Evolutionary conservation across 805 yeast genomes (phyloP), one percentile per base, ranked within the genome.

Genomic region (Starmerella potacharoeniae): DNA sequence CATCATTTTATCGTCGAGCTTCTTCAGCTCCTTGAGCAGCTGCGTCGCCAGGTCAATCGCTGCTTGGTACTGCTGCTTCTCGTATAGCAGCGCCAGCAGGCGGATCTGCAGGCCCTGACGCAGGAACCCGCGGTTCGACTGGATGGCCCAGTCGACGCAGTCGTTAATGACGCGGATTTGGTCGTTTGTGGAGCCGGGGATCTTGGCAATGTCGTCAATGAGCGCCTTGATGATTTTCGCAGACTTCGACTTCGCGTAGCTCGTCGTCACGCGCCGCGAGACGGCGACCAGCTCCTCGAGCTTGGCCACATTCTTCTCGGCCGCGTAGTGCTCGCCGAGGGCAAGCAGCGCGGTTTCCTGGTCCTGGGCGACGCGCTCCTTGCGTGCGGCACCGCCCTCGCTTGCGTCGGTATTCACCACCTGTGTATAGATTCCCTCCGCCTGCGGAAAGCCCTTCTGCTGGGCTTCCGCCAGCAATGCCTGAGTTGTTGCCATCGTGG

Each of bases 1-100:
- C 35, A 96, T 87, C 52, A 93, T 83, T 70, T 93, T 93, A 71
- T 93, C 99, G 69, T 93, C 99, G 61, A 93, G 76, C 67, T 87
- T 85, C 72, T 91, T 93, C 69, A 91, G 87, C 69, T 93, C 97
- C 60, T 77, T 76, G 62, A 91, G 75, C 62, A 93, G 76, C 14
- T 76, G 76, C 58, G 82, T 80, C 59, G 90, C 85, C 58, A 89
- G 78, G 50, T 78, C 75, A 49, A 93, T 73, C 4, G 96, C 83
- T 48, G 81, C 85, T 59, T 80, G 80, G 70, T 80, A 86, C 28
- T 74, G 72, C 55, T 76, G 75, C 66, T 82, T 83, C 56, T 80
- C 77, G 66, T 82, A 85, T 64, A 83, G 82, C 62, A 87, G 75
- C 6, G 84, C 80, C 5, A 95, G 83, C 56, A 91, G 78, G 66